Evolutionary conservation across 345 rosid genomes (phyloP).

Genomic region (Syzygium aqueum): DNA sequence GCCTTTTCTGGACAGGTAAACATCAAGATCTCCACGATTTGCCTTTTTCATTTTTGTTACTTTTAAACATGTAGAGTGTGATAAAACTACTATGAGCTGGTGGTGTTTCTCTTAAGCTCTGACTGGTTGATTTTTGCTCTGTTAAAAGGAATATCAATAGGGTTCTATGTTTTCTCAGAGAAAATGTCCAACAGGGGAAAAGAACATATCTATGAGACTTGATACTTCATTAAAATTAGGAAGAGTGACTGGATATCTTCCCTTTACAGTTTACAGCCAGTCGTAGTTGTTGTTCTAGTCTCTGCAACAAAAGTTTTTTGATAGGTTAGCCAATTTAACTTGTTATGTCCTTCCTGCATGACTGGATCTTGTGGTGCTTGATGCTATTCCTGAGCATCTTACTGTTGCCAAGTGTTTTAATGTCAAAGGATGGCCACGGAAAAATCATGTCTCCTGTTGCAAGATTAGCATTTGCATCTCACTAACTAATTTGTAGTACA

Average conservation of each 20-base stretch:
- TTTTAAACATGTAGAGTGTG: background rate
- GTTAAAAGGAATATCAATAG: background rate
- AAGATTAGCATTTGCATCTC: background rate
- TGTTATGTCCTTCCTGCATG: background rate
- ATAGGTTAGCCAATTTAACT: background rate
- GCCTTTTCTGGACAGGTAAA: conserved; percentile 94
- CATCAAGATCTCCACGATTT: background rate
- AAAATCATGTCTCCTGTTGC: background rate
- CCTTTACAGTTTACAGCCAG: background rate
- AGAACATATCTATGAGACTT: background rate
- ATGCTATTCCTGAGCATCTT: background rate
- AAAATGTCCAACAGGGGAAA: background rate
- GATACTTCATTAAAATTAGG: background rate
- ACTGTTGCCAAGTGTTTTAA: background rate
- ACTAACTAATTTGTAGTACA: background rate
- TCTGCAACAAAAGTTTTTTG: background rate
- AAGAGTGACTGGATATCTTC: background rate
- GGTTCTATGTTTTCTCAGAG: background rate
- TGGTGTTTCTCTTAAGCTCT: background rate
- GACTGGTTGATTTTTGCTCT: background rate
- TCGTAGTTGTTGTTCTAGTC: background rate
- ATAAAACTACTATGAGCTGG: background rate
- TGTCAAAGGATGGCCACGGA: background rate
- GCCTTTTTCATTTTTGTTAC: background rate
- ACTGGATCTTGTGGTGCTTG: background rate